Conservation (phyloP, 2,329 filamentous ascomycete genomes). For the Pseudogymnoascus sp. region DNA sequence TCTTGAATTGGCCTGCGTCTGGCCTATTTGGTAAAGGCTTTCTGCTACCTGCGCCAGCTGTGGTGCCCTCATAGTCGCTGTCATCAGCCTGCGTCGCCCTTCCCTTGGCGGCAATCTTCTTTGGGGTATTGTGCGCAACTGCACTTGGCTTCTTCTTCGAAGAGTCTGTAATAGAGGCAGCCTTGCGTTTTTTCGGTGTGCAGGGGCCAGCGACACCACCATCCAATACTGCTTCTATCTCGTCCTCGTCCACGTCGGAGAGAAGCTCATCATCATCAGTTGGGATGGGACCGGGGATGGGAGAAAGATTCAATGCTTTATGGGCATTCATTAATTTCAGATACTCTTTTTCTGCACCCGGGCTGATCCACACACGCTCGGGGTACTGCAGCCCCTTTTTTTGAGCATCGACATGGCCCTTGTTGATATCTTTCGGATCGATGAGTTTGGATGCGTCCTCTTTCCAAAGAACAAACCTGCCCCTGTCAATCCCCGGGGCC, state of each 20-base stretch:
- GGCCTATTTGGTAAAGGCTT: not conserved
- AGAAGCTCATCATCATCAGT: not conserved
- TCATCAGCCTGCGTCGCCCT: not conserved
- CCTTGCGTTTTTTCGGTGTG: not conserved
- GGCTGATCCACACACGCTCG: not conserved
- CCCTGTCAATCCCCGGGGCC: conserved; percentile 6
- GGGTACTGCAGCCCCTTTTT: not conserved
- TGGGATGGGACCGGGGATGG: not conserved
- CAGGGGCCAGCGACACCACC: not conserved
- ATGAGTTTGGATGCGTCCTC: conserved; percentile 10
- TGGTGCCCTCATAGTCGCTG: not conserved
- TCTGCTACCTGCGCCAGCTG: not conserved
- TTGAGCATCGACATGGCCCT: not conserved
- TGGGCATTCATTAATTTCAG: not conserved
- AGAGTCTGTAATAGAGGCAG: not conserved
- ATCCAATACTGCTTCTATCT: not conserved
- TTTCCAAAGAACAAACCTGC: conserved; percentile 7
- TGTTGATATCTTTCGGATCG: conserved; percentile 10
- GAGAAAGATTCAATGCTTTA: not conserved
- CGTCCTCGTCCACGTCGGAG: not conserved
- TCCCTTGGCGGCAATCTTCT: not conserved
- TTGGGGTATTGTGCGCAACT: not conserved
- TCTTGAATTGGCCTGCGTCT: not conserved
- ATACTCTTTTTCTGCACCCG: not conserved
- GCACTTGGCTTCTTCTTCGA: not conserved